Conservation (phyloP, 768 basidiomycete species). For the Lepiota brunneoincarnata region DNA sequence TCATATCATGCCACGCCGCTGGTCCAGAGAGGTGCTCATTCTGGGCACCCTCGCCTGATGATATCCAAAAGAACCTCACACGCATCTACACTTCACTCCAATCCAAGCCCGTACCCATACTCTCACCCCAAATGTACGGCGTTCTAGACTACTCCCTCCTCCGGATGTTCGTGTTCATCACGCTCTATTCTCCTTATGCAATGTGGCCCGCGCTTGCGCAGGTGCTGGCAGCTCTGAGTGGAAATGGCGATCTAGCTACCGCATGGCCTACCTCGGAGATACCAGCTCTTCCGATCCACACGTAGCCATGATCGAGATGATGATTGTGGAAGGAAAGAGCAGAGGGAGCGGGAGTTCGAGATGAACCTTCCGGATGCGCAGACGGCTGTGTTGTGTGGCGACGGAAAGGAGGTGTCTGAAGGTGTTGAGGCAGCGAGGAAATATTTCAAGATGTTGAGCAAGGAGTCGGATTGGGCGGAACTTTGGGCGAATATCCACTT, state of each 20-base stretch:
- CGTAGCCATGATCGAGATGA: not conserved
- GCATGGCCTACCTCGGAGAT: slow-evolving; percentile 20
- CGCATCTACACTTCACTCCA: slow-evolving; percentile 29
- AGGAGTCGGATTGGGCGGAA: slow-evolving; percentile 28
- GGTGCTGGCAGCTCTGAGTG: slow-evolving; percentile 31
- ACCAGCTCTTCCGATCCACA: slow-evolving; percentile 26
- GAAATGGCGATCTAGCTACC: slow-evolving; percentile 23
- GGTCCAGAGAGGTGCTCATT: slow-evolving; percentile 36
- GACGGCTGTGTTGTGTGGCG: slow-evolving; percentile 30
- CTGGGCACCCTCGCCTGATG: slow-evolving; percentile 31
- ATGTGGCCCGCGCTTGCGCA: slow-evolving; percentile 31
- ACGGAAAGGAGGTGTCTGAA: slow-evolving; percentile 28
- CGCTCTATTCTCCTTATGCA: slow-evolving; percentile 34
- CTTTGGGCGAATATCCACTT: slow-evolving; percentile 26
- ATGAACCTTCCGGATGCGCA: slow-evolving; percentile 16
- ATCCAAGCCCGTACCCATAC: slow-evolving; percentile 31
- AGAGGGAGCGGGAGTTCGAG: slow-evolving; percentile 8
- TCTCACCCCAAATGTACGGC: slow-evolving; percentile 27
- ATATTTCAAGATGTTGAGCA: slow-evolving; percentile 23
- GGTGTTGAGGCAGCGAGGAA: slow-evolving; percentile 24
- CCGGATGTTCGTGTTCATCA: slow-evolving; percentile 25
- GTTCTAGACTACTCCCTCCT: slow-evolving; percentile 33
- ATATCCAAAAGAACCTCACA: slow-evolving; percentile 33
- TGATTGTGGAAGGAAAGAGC: slow-evolving; percentile 17
- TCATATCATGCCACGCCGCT: slow-evolving; percentile 32